Conservation (phyloP, 2,329 filamentous ascomycete genomes). For the Ophiostoma angusticollis region DNA sequence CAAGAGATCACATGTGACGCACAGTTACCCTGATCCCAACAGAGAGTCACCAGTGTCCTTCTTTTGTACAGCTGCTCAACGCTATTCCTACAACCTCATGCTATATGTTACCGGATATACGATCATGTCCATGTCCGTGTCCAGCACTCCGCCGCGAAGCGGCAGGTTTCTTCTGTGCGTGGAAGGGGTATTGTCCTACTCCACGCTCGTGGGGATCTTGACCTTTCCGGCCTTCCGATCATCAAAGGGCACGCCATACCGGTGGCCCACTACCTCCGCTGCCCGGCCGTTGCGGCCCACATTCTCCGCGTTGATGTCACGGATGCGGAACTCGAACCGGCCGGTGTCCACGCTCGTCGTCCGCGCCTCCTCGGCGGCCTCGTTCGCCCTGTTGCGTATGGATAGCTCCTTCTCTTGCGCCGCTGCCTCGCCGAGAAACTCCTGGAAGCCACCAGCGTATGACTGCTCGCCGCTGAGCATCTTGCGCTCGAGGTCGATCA, state of each 20-base stretch:
- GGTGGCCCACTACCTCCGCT: slow-evolving; percentile 41
- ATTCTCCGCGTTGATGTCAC: slow-evolving; percentile 42
- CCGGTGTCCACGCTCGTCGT: slow-evolving; percentile 34
- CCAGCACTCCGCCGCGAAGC: too few relatives aligned
- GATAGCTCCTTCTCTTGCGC: slow-evolving; percentile 6
- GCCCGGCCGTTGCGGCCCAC: slow-evolving; percentile 42
- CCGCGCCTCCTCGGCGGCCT: slow-evolving; percentile 25
- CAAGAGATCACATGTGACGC: too few relatives aligned
- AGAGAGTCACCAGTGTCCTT: too few relatives aligned
- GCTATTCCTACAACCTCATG: too few relatives aligned
- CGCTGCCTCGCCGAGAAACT: slow-evolving; percentile 23
- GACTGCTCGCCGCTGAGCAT: slow-evolving; percentile 24
- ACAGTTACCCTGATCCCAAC: too few relatives aligned
- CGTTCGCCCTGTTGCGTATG: slow-evolving; percentile 20
- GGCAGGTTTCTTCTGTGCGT: too few relatives aligned
- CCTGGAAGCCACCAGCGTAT: slow-evolving; percentile 8
- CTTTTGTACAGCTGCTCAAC: too few relatives aligned
- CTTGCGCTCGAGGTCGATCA: slow-evolving; percentile 43
- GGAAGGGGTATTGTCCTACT: too few relatives aligned
- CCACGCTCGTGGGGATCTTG: slow-evolving; percentile 55
- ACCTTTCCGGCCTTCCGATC: slow-evolving; percentile 51
- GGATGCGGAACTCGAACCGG: slow-evolving; percentile 49
- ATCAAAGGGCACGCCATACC: slow-evolving; percentile 50
- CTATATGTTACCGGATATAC: too few relatives aligned
- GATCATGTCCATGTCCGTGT: too few relatives aligned